Percentiles rank a stretch among this genome's conserved stretches.
These are phyloP conservation scores for Epicoccum sorghinum DNA, from an alignment of 2,329 filamentous ascomycete species.

Conservation along the genomic window DNA sequence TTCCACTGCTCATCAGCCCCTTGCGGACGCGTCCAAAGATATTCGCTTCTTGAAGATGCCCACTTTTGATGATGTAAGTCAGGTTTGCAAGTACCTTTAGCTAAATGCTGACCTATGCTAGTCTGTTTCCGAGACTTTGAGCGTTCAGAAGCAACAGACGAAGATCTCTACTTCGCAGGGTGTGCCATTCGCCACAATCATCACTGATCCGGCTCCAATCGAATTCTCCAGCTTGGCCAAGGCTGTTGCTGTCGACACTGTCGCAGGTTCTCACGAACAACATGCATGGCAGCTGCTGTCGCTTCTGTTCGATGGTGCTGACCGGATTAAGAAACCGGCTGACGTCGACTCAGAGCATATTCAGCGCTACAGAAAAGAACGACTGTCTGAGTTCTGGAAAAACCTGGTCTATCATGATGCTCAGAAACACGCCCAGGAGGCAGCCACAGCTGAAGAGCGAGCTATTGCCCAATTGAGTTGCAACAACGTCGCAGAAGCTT, in stretches of 20 bases:
- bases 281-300: conserved; percentile 85
- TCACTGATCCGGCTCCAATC: conserved; percentile 55
- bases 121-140: conserved; percentile 62
- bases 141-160: conserved; percentile 62
- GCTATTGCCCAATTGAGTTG: conserved; percentile 80
- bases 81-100: background rate
- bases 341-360: conserved; percentile 53
- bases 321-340: conserved; percentile 29
- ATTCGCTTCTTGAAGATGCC: conserved; percentile 69
- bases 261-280: conserved; percentile 64
- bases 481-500: conserved; percentile 81
- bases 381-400: conserved; percentile 71
- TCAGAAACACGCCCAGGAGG: conserved; percentile 59
- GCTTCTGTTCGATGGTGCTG: conserved; percentile 76
- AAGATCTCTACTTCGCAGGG: conserved; percentile 52
- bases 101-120: conserved; percentile 39
- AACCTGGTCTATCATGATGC: conserved; percentile 48
- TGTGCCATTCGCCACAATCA: conserved; percentile 65
- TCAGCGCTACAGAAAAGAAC: conserved; percentile 58
- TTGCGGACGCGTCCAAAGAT: conserved; percentile 69
- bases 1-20: conserved; percentile 60
- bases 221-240: conserved; percentile 59
- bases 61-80: conserved; percentile 51
- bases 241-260: conserved; percentile 45
- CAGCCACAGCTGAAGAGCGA: conserved; percentile 75